A percentile compares a stretch with the other conserved stretches of the same genome.
phyloP scores from a whole-genome alignment of 768 basidiomycete species.

The Tricholoma sp. region DNA sequence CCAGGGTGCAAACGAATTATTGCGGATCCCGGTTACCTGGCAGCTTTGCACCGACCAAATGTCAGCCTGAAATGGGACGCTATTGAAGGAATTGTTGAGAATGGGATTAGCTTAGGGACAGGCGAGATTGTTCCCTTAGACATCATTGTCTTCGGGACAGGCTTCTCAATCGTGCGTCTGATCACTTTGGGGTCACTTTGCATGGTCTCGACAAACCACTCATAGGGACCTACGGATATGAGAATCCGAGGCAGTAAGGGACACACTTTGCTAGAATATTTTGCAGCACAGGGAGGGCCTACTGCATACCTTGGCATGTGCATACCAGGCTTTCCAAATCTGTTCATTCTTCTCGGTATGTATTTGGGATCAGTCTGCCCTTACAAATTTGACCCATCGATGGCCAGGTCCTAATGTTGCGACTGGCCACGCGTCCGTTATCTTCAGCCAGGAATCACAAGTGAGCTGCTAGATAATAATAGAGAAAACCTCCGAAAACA shows the following conservation, averaged over 20 bases:
- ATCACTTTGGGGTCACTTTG: background rate
- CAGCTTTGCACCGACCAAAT: conserved; percentile 47
- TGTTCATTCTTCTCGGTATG: conserved; percentile 43
- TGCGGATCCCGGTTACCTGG: conserved; percentile 54
- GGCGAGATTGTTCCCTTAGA: conserved; percentile 48
- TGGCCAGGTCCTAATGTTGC: conserved; percentile 49
- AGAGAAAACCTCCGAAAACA: conserved; percentile 10
- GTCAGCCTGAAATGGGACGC: conserved; percentile 44
- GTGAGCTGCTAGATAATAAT: conserved; percentile 20
- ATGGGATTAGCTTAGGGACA: conserved; percentile 44
- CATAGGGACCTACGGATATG: conserved; percentile 33
- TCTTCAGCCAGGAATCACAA: conserved; percentile 54
- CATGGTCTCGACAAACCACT: conserved; percentile 1
- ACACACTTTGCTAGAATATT: conserved; percentile 39
- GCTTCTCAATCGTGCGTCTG: conserved; percentile 35
- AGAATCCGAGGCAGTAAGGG: conserved; percentile 39
- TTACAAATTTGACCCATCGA: background rate
- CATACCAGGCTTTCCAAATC: conserved; percentile 53
- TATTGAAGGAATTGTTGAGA: conserved; percentile 43
- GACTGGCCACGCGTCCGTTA: conserved; percentile 52
- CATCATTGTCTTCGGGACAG: conserved; percentile 55
- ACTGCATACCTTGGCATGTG: conserved; percentile 50
- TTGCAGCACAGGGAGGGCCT: conserved; percentile 41
- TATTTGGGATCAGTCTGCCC: background rate
- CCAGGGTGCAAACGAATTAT: conserved; percentile 64